These are phyloP conservation scores for Neoboletus subvelutipes DNA, from an alignment of 768 basidiomycete species.

Conservation along the genomic window DNA sequence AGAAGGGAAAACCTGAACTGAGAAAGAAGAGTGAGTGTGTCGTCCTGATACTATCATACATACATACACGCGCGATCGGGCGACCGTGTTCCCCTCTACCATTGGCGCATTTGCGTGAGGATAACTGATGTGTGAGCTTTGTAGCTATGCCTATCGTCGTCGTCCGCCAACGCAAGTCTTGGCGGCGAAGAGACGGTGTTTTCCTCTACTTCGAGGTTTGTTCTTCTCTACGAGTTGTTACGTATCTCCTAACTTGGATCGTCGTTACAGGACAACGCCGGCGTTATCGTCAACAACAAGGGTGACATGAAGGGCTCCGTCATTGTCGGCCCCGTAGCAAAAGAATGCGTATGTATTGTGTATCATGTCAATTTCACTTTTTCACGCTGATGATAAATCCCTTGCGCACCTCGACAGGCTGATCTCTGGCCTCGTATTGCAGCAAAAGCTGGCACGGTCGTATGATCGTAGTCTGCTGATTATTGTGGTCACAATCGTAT, in stretches of 20 bases:
- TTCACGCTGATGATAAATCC: not conserved
- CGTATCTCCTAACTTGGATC: not conserved
- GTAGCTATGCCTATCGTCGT: constrained; percentile 96
- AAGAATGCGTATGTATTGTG: constrained; percentile 92
- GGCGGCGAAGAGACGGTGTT: constrained; percentile 97
- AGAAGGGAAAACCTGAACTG: constrained; percentile 99
- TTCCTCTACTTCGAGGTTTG: constrained; percentile 96
- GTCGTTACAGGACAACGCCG: constrained; percentile 75
- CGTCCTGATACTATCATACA: too few relatives aligned
- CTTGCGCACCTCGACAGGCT: constrained; percentile 49
- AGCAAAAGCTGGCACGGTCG: constrained; percentile 97
- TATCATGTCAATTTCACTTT: not conserved
- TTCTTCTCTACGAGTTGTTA: not conserved
- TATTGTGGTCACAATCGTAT: constrained; percentile 15
- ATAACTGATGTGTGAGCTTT: constrained; percentile 10
- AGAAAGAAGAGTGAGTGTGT: constrained; percentile 98
- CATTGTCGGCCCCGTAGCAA: constrained; percentile 96
- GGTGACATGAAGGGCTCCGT: constrained; percentile 99
- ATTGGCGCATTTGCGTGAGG: not conserved
- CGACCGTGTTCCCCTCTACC: too few relatives aligned
- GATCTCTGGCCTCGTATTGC: constrained; percentile 99
- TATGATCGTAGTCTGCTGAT: constrained; percentile 47
- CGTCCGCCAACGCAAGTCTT: constrained; percentile 96
- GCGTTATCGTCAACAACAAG: constrained; percentile 97
- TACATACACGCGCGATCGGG: too few relatives aligned